Evolutionary conservation across 768 basidiomycete genomes (phyloP).

Genomic region (Termitomyces sp.): DNA sequence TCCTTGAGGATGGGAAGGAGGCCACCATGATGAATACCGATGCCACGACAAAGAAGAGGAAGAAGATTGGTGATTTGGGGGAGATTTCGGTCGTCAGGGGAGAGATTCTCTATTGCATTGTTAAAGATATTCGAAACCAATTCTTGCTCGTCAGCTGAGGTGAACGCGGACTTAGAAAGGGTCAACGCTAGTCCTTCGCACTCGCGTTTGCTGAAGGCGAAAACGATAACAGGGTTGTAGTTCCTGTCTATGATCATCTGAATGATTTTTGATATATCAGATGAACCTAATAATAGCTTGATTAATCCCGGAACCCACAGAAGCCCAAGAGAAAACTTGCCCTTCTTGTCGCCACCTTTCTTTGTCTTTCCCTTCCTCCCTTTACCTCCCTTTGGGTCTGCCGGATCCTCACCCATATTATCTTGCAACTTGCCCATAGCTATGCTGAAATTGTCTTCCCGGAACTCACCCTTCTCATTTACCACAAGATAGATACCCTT

Average conservation of each 20-base stretch:
- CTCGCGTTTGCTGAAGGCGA: conserved; percentile 97
- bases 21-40: conserved; percentile 98
- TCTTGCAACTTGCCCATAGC: conserved; percentile 95
- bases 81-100: conserved; percentile 80
- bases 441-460: conserved; percentile 96
- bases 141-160: conserved; percentile 86
- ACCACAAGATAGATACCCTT: conserved; percentile 98
- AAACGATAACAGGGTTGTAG: conserved; percentile 97
- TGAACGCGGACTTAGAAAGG: conserved; percentile 95
- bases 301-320: neutral
- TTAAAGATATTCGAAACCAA: conserved; percentile 85
- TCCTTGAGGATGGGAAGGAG: conserved; percentile 97
- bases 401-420: conserved; percentile 83
- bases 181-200: conserved; percentile 90
- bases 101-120: conserved; percentile 88
- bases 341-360: conserved; percentile 93
- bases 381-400: conserved; percentile 78
- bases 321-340: conserved; percentile 29
- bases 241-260: conserved; percentile 98
- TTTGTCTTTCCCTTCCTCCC: conserved; percentile 89
- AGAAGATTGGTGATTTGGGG: conserved; percentile 92
- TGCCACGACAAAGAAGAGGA: conserved; percentile 89
- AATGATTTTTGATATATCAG: conserved; percentile 96
- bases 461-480: conserved; percentile 97
- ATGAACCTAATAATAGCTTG: conserved; percentile 47